These are phyloP conservation scores for Orychophragmus violaceus DNA, from an alignment of 345 rosid genomes.

Conservation along the genomic window DNA sequence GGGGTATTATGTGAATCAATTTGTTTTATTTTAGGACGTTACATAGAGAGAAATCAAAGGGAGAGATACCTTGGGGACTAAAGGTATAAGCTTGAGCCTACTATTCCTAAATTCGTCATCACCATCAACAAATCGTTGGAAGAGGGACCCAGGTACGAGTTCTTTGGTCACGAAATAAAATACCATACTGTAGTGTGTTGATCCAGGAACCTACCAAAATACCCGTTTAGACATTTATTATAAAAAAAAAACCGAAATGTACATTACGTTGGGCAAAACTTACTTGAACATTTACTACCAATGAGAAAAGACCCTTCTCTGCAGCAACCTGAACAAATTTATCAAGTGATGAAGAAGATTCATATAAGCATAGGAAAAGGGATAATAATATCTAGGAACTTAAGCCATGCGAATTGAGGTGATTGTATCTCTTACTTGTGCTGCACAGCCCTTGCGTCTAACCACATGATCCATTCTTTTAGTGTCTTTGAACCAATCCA, in stretches of 20 bases:
- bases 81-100: constrained; percentile 92
- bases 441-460: constrained; percentile 90
- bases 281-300: constrained; percentile 73
- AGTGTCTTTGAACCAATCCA: constrained; percentile 97
- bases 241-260: not conserved
- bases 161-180: constrained; percentile 76
- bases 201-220: constrained; percentile 72
- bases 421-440: constrained; percentile 54
- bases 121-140: constrained; percentile 94
- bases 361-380: not conserved
- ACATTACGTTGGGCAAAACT: constrained; percentile 27
- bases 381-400: not conserved
- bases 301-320: constrained; percentile 64
- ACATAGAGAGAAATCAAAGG: not conserved
- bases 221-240: not conserved
- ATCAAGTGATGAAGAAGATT: not conserved
- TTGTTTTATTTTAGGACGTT: not conserved
- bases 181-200: constrained; percentile 97
- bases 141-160: constrained; percentile 66
- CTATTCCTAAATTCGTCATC: constrained; percentile 98
- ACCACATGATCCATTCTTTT: constrained; percentile 97
- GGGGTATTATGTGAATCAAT: not conserved
- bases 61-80: constrained; percentile 75
- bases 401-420: not conserved
- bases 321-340: constrained; percentile 52